These are phyloP conservation scores for Globisporangium spiculum DNA, from an alignment of 352 stramenopile genomes.

Conservation along the genomic window DNA sequence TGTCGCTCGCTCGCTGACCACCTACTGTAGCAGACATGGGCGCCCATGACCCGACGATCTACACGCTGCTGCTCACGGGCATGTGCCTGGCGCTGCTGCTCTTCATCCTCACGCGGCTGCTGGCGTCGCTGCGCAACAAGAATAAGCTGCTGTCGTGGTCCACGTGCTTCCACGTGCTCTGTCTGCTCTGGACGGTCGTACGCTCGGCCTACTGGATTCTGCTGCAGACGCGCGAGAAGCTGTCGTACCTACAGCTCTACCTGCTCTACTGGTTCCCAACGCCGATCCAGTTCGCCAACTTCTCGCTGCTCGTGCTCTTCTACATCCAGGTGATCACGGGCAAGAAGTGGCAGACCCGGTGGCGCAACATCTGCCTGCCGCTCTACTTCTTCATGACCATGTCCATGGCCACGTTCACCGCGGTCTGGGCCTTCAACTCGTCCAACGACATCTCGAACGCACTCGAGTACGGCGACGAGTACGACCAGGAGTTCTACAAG, in stretches of 20 bases:
- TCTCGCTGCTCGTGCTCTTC: constrained; percentile 85
- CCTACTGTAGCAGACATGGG: constrained; percentile 16
- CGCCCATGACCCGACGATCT: constrained; percentile 53
- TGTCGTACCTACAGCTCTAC: constrained; percentile 83
- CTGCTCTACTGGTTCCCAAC: constrained; percentile 86
- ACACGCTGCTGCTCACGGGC: constrained; percentile 72
- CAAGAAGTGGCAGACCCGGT: constrained; percentile 63
- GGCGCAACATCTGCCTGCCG: constrained; percentile 78
- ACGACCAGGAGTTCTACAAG: constrained; percentile 82
- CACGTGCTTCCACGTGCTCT: constrained; percentile 78
- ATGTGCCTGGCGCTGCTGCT: constrained; percentile 76
- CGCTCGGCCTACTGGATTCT: constrained; percentile 83
- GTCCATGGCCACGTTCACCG: constrained; percentile 82
- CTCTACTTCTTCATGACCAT: constrained; percentile 81
- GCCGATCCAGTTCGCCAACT: constrained; percentile 88
- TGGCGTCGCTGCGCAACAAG: constrained; percentile 66
- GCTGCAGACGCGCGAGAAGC: constrained; percentile 66
- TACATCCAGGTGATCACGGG: constrained; percentile 88
- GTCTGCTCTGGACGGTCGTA: constrained; percentile 79
- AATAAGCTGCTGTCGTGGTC: constrained; percentile 86
- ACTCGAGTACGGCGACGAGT: constrained; percentile 60
- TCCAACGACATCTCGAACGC: constrained; percentile 81
- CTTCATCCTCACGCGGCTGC: constrained; percentile 68
- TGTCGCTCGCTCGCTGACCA: background rate
- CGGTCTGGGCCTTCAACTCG: constrained; percentile 83